Percentiles rank a stretch among this genome's conserved stretches.
Conservation (phyloP, 495 filamentous ascomycete genomes). For the Penicillium paradoxum region DNA sequence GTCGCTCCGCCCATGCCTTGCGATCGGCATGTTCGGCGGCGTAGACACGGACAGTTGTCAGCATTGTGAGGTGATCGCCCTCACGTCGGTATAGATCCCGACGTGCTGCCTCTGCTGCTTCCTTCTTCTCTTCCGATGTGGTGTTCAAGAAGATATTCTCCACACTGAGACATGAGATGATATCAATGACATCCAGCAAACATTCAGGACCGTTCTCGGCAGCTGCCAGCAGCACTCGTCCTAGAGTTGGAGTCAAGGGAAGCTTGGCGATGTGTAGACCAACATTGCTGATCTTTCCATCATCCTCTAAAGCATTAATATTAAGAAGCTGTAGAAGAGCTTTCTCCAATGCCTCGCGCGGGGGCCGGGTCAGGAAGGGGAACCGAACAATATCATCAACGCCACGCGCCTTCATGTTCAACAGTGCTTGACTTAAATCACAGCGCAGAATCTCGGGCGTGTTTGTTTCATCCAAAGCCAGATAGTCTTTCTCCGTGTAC, state of each 20-base stretch:
- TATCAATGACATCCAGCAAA: constrained; percentile 80
- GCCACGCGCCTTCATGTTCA: constrained; percentile 92
- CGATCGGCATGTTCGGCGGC: constrained; percentile 69
- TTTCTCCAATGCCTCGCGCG: constrained; percentile 72
- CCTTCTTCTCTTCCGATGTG: constrained; percentile 73
- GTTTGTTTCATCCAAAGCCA: constrained; percentile 63
- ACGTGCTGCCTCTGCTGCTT: constrained; percentile 66
- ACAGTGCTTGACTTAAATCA: constrained; percentile 77
- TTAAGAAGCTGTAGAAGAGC: constrained; percentile 75
- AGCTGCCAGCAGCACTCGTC: constrained; percentile 77
- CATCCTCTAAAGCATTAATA: constrained; percentile 69
- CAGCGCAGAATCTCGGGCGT: constrained; percentile 87
- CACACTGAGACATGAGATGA: constrained; percentile 81
- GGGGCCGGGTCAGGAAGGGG: constrained; percentile 78
- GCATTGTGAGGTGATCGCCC: constrained; percentile 84
- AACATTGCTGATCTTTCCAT: constrained; percentile 65
- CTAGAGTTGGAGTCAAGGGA: constrained; percentile 76
- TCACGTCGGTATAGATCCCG: constrained; percentile 72
- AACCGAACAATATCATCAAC: constrained; percentile 79
- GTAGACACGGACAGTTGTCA: constrained; percentile 79
- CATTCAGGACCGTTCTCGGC: constrained; percentile 63
- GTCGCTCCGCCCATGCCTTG: constrained; percentile 68
- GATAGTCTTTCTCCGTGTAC: constrained; percentile 79
- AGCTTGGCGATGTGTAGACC: constrained; percentile 76
- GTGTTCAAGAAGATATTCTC: constrained; percentile 85